Conservation (phyloP, 179 eudicot species). For the Beta lomatogona region DNA sequence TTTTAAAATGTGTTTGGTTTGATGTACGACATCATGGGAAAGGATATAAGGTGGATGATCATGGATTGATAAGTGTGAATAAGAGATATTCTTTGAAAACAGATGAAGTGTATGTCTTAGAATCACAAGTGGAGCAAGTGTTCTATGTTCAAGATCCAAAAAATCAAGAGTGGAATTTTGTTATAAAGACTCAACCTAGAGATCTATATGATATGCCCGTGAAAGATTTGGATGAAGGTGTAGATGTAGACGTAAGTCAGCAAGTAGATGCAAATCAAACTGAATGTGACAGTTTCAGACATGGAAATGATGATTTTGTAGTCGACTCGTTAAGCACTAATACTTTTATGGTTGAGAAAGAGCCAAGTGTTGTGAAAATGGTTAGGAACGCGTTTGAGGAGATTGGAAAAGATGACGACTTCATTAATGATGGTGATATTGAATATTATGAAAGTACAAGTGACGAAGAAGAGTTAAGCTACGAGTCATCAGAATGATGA, state of each 20-base stretch:
- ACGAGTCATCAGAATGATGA: no score
- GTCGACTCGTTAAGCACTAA: no score
- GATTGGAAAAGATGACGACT: no score
- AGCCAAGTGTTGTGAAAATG: no score
- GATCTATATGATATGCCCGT: background rate
- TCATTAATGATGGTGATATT: no score
- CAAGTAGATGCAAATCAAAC: background rate
- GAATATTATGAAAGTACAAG: no score
- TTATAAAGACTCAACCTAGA: background rate
- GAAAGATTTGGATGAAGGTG: background rate
- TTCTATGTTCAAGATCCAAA: background rate
- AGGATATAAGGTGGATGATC: background rate
- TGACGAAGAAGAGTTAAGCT: no score
- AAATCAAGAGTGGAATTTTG: background rate
- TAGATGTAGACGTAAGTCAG: background rate
- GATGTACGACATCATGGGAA: background rate
- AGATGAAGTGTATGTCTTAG: background rate
- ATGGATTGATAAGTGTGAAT: conserved; percentile 15
- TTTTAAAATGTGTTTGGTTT: conserved; percentile 4
- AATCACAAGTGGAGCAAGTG: background rate
- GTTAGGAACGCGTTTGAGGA: no score
- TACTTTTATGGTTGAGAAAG: no score
- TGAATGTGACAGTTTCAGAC: background rate
- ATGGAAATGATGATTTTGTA: no score
- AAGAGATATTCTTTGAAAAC: background rate